phyloP scores from a whole-genome alignment of 1,284 basidiomycete genomes.

The Sporisorium scitamineum region DNA sequence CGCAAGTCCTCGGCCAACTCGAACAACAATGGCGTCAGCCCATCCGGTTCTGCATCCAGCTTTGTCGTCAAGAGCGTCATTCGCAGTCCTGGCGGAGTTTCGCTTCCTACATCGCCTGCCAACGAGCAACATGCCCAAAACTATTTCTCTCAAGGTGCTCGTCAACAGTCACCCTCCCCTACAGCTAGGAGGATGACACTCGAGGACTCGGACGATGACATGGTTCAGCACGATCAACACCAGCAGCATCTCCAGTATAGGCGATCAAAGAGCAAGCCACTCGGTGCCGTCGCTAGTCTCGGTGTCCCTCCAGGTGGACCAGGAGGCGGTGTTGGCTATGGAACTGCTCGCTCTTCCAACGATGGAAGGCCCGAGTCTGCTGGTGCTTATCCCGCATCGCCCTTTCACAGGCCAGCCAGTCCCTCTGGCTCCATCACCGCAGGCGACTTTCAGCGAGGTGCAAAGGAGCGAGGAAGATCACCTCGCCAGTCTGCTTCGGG shows the following conservation, averaged over 20 bases:
- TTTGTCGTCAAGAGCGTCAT: slow-evolving; percentile 61
- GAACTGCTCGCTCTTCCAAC: slow-evolving; percentile 52
- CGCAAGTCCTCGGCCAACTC: slow-evolving; percentile 38
- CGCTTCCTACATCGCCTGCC: slow-evolving; percentile 29
- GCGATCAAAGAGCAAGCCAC: slow-evolving; percentile 43
- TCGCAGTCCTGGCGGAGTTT: slow-evolving; percentile 59
- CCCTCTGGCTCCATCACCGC: slow-evolving; percentile 51
- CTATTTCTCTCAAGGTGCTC: slow-evolving; percentile 2
- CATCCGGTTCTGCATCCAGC: slow-evolving; percentile 25
- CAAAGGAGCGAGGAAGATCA: slow-evolving; percentile 35
- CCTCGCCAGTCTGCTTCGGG: slow-evolving; percentile 29
- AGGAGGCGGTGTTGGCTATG: slow-evolving; percentile 60
- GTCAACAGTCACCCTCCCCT: slow-evolving; percentile 24
- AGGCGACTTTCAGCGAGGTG: slow-evolving; percentile 41
- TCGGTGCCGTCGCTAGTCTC: slow-evolving; percentile 37
- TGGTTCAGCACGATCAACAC: not conserved
- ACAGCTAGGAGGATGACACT: slow-evolving; percentile 30
- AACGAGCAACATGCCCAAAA: slow-evolving; percentile 2
- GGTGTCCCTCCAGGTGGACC: slow-evolving; percentile 63
- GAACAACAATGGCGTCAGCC: slow-evolving; percentile 18
- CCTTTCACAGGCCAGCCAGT: slow-evolving; percentile 31
- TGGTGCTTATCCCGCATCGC: slow-evolving; percentile 6
- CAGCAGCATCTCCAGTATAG: slow-evolving; percentile 40
- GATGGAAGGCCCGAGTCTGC: slow-evolving; percentile 56
- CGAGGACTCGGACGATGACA: slow-evolving; percentile 45